Evolutionary conservation across 2,329 filamentous ascomycete species (phyloP).

Genomic region (Fusarium sp.): DNA sequence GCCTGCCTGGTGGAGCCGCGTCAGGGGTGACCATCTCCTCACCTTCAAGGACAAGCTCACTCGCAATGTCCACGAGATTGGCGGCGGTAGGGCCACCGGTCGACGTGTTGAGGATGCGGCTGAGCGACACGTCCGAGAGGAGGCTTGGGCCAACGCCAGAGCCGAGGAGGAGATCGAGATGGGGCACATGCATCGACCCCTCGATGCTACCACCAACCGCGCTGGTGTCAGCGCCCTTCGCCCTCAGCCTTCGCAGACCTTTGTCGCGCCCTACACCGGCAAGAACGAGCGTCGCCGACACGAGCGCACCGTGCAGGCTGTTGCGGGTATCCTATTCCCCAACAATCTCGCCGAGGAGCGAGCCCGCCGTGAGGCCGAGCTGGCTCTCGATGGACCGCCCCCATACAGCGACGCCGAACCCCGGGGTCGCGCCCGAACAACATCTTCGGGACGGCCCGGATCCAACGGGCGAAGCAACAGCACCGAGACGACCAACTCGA

Average conservation of each 20-base stretch:
- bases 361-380: conserved; percentile 52
- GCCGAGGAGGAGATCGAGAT: conserved; percentile 55
- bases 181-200: conserved; percentile 41
- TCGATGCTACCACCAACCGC: conserved; percentile 40
- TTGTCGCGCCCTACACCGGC: conserved; percentile 50
- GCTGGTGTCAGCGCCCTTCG: conserved; percentile 45
- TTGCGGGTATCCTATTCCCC: conserved; percentile 63
- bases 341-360: conserved; percentile 47
- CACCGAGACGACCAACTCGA: conserved; percentile 59
- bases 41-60: conserved; percentile 64
- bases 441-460: conserved; percentile 40
- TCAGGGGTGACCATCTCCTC: conserved; percentile 58
- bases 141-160: conserved; percentile 44
- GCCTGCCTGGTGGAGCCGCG: conserved; percentile 74
- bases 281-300: conserved; percentile 58
- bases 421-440: conserved; percentile 35
- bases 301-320: conserved; percentile 58
- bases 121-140: conserved; percentile 50
- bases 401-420: conserved; percentile 49
- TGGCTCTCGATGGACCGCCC: conserved; percentile 59
- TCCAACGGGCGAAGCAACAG: conserved; percentile 58
- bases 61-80: conserved; percentile 67
- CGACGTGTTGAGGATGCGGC: conserved; percentile 55
- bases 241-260: conserved; percentile 19
- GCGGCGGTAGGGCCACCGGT: conserved; percentile 59